Base-by-base conservation (phyloP, 352 stramenopile genomes). In the Phytophthora capsici region DNA sequence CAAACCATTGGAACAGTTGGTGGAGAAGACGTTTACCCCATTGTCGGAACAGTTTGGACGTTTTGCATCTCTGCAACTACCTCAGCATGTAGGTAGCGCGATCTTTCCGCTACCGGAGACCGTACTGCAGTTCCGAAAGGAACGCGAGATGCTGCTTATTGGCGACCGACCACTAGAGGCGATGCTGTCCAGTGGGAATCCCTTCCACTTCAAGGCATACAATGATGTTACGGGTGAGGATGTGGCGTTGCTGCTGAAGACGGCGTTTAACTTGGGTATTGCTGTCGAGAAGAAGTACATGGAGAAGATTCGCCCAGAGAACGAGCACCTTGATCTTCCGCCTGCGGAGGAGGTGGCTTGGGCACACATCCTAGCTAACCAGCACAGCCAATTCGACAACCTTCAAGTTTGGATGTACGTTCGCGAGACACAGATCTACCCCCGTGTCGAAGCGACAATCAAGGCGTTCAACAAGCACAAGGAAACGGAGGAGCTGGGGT, bases 381-480 rank as follows among this genome's bases (percentile, higher is more conserved):
- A 95, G 71, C 82, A 93, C 62, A 82, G 57, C 4, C 80, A 90
- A 44, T 94, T 95, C 34, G 81, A 95, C 68, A 94, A 94, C 48
- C 63, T 93, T n/a, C 82, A 93, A 47, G 87, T 94, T 54, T 95
- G 87, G 87, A 48, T 73, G 19, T 95, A 88, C 55, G 84, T 94
- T 32, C 83, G 83, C 8, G 87, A 95, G 68, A 93, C 81, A 20
- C 87, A 95, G 60, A 92, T 95, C 52, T 69, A 77, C 20, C 87
- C 87, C 43, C 84, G 80, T 40, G 70, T 95, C 22, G 73, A 95
- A 40, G 63, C 77, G 37, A 85, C 70, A 2, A 55, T 92, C 9
- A 77, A 87, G 54, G 66, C 81, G 53, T 80, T 91, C 19, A 71
- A 73, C 12, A 72, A 73, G 17, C 66, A 81, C 50, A 84, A 93